Conservation (phyloP, 768 basidiomycete species). For the Trametes meyenii region DNA sequence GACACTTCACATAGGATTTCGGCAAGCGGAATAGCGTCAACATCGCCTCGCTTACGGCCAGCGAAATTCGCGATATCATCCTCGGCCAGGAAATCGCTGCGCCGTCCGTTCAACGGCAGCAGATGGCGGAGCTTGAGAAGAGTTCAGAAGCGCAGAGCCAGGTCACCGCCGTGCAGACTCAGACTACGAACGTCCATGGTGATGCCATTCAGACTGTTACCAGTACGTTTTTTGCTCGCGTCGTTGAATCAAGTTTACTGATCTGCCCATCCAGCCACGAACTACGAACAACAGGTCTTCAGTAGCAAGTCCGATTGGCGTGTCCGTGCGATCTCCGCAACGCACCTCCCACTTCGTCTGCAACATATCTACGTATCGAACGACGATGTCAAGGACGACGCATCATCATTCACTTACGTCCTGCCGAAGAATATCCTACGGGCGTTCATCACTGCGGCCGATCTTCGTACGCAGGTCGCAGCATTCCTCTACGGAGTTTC, state of each 20-base stretch:
- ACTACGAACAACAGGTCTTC: constrained; percentile 98
- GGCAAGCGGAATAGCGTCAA: constrained; percentile 99
- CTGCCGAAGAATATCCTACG: constrained; percentile 96
- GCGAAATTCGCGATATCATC: constrained; percentile 97
- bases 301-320: constrained; percentile 99
- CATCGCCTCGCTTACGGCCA: constrained; percentile 94
- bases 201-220: constrained; percentile 95
- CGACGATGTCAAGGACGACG: constrained; percentile 98
- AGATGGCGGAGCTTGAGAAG: constrained; percentile 99
- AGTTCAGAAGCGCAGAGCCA: constrained; percentile 92
- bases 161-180: constrained; percentile 95
- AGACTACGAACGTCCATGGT: constrained; percentile 97
- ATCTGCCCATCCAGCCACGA: constrained; percentile 62
- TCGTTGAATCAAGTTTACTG: neutral
- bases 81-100: constrained; percentile 98
- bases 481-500: constrained; percentile 92
- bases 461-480: constrained; percentile 94
- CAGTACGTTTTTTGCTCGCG: constrained; percentile 49
- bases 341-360: constrained; percentile 91
- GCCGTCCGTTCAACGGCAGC: constrained; percentile 94
- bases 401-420: constrained; percentile 91
- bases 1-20: constrained; percentile 66
- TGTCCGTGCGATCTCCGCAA: constrained; percentile 95
- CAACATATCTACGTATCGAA: constrained; percentile 99
- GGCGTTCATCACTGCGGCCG: constrained; percentile 90